Evolutionary conservation across 768 basidiomycete genomes (phyloP).

Genomic region (Leccinum broughii): DNA sequence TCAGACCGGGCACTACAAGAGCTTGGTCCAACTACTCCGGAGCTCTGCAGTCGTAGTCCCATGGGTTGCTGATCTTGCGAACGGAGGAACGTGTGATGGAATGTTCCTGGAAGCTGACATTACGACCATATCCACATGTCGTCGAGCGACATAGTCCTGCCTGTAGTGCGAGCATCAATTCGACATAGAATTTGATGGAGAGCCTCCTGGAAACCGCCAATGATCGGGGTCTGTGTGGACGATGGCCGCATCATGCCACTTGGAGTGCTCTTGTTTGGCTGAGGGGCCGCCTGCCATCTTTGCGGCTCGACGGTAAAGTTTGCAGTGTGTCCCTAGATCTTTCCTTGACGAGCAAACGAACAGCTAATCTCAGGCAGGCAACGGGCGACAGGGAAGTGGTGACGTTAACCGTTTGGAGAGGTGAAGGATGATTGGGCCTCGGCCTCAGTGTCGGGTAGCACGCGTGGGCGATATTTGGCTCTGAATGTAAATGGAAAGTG

Average conservation of each 20-base stretch:
- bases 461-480: background rate
- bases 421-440: background rate
- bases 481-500: slow-evolving; percentile 4
- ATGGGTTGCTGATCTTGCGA: background rate
- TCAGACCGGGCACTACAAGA: background rate
- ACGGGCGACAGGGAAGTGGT: slow-evolving; percentile 12
- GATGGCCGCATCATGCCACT: background rate
- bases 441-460: background rate
- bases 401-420: slow-evolving; percentile 7
- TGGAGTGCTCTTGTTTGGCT: background rate
- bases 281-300: background rate
- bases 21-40: background rate
- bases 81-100: background rate
- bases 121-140: background rate
- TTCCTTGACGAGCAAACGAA: slow-evolving; percentile 1
- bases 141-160: background rate
- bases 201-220: slow-evolving; percentile 11
- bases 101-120: background rate
- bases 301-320: background rate
- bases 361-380: slow-evolving; percentile 12
- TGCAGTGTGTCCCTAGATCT: slow-evolving; percentile 6
- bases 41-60: background rate
- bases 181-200: background rate
- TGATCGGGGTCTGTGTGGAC: slow-evolving; percentile 4
- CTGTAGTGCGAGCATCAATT: background rate